A percentile compares a stretch with the other conserved stretches of the same genome.
phyloP scores from a whole-genome alignment of 768 basidiomycete genomes.

The Suillus spraguei region DNA sequence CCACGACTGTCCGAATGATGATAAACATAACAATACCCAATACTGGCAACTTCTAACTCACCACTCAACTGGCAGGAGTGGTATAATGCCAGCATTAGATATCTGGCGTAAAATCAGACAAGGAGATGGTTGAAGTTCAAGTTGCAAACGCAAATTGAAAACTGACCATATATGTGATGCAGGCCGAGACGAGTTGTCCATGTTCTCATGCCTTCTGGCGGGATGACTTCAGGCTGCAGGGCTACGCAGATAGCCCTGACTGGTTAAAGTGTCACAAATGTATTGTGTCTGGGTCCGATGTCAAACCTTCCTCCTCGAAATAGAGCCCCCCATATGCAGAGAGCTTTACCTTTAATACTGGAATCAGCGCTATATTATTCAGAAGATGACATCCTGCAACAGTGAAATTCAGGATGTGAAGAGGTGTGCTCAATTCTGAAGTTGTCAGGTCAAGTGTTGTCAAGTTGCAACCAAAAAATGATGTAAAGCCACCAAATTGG shows the following conservation, averaged over 20 bases:
- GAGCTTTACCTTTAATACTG: no score
- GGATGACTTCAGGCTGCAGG: neutral
- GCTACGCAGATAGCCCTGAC: neutral
- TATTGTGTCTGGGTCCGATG: neutral
- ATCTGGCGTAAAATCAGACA: neutral
- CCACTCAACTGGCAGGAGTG: neutral
- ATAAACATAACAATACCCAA: neutral
- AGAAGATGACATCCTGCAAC: no score
- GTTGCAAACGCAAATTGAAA: neutral
- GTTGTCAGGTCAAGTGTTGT: neutral
- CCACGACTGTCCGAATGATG: conserved; percentile 17
- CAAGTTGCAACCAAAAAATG: neutral
- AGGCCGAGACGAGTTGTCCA: neutral
- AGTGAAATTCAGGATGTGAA: no score
- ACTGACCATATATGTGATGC: neutral
- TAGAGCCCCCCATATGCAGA: no score
- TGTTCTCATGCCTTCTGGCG: no score
- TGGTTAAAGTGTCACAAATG: neutral
- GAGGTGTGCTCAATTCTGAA: neutral
- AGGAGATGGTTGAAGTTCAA: neutral
- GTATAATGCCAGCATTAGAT: neutral
- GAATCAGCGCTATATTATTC: no score
- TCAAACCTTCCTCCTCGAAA: neutral
- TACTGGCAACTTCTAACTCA: neutral
- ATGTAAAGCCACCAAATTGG: neutral